Evolutionary conservation across 768 basidiomycete genomes (phyloP), one percentile per base, ranked within the genome.

Genomic region (Boletus bicolor): DNA sequence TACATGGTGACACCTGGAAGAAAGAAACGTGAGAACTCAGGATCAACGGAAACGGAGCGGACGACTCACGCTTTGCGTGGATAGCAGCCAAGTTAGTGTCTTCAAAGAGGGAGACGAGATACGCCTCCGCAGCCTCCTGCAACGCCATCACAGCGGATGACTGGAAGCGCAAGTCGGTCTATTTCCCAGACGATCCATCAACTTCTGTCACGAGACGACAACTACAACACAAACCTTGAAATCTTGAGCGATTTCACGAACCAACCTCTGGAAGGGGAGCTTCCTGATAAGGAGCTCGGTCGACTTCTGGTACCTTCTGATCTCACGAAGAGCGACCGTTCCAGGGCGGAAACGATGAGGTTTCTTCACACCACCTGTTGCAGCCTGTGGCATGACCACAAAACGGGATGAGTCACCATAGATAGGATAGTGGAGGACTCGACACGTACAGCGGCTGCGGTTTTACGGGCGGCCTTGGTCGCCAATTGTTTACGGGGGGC

Each of bases 261-360:
- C 95, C 66, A 98, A 86, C 67, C 95, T 85, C 79, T 98, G 95
- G 93, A 98, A 98, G 64, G 96, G 96, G 60, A 98, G 91, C 87
- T 98, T 98, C 79, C 96, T 84, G 82, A 98, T 98, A 68, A 98
- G 85, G 64, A 99, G 87, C 82, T 98, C 96, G 62, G 96, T 98
- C 59, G 92, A 94, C 82, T 97, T 97, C 77, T 98, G 94, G 82
- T 98, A 97, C 75, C 94, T 84, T 72, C 96, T 81, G 68, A 98
- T 98, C 78, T 98, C 95, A 83, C 96, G 94, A 63, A 99, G 93
- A 63, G 96, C 96, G 80, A 99, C 96, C 63, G 96, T 99, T 81
- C 96, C 90, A 65, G 90, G 90, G 70, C 90, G 84, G 87, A 96
- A 98, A 73, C 95, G 82, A 76, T 98, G 95, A 57, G 95, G 96